Base-by-base conservation (phyloP, 148 eudicot genomes). In the Hydrangea macrophylla region DNA sequence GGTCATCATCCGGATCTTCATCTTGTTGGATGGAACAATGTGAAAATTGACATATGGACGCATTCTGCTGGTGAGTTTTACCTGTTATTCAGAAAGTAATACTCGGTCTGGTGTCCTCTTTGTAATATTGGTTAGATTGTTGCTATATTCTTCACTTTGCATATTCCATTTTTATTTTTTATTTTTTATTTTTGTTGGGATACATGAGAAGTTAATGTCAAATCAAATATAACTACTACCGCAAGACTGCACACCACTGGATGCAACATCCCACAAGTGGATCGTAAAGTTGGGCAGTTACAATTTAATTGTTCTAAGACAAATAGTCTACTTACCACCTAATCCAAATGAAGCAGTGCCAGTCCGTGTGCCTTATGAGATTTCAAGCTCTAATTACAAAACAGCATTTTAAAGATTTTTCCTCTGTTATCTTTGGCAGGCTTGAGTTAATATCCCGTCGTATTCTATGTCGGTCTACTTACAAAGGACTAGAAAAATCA, bases 1-100 rank as follows among this genome's bases (percentile, higher is more conserved):
- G 98, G 96, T 70, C 98, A 93, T 81, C 98, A 93, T 80, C 98
- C 98, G 1, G 96, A 93, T 85, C 89, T 93, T 78, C 96, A 90
- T 81, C 95, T 93, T 70, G 86, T 83, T 55, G 89, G 90, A 39
- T 93, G 96, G 98, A 93, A 93, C 78, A 90, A 90, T 44, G 84
- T 88, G 75, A 84, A 78, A 54, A 76, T 93, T 73, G 95, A 93
- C 36, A 81, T 93, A 74, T 90, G 95, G 90, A 93, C 98, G 6
- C 98, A 93, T 83, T 72, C 96, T 64, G 84, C 83, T 71, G 96
- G 98, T 93, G 79, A 75, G 96, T 48, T 58, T 53, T 9, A 44
- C 7, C 36, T 72, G 6, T 55, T 2, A 57, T 25, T 57, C 2
- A 1, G 1, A 11, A 31, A 23, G 23, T 17, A 9, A 17, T 67